Conservation (phyloP, 768 basidiomycete species). For the Pleurotus tuoliensis region DNA sequence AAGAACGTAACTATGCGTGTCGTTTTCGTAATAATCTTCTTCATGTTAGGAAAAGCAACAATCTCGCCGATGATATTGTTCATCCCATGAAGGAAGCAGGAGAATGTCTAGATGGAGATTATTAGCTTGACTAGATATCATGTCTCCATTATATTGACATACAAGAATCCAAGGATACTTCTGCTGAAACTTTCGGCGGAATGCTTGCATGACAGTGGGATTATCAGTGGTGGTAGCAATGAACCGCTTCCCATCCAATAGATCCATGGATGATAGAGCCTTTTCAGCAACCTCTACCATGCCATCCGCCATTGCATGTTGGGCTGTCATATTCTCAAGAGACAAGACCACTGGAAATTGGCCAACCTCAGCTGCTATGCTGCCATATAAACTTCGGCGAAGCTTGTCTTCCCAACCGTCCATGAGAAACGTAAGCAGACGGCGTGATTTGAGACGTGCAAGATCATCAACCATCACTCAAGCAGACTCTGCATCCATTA, state of each 20-base stretch:
- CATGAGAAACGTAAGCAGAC: conserved; percentile 16
- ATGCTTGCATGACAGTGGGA: conserved; percentile 26
- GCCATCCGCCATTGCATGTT: conserved; percentile 18
- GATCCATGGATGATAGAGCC: conserved; percentile 17
- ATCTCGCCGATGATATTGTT: conserved; percentile 28
- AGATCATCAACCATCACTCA: conserved; percentile 1
- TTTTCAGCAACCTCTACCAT: conserved; percentile 15
- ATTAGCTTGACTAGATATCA: no score
- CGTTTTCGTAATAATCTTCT: conserved; percentile 15
- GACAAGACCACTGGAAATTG: conserved; percentile 19
- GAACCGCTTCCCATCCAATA: conserved; percentile 9
- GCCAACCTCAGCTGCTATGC: conserved; percentile 18
- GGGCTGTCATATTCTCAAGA: conserved; percentile 19
- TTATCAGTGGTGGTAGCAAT: conserved; percentile 26
- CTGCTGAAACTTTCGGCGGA: conserved; percentile 13
- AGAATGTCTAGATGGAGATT: conserved; percentile 14
- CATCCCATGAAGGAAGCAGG: conserved; percentile 26
- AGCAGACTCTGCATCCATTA: conserved; percentile 19
- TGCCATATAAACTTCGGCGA: conserved; percentile 22
- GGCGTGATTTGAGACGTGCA: conserved; percentile 10
- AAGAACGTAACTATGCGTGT: conserved; percentile 25
- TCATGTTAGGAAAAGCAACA: conserved; percentile 17
- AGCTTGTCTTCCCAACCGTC: conserved; percentile 29
- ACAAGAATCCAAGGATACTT: conserved; percentile 22
- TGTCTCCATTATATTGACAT: background rate